phyloP scores from a whole-genome alignment of 345 rosid species.

The Syzygium grande region DNA sequence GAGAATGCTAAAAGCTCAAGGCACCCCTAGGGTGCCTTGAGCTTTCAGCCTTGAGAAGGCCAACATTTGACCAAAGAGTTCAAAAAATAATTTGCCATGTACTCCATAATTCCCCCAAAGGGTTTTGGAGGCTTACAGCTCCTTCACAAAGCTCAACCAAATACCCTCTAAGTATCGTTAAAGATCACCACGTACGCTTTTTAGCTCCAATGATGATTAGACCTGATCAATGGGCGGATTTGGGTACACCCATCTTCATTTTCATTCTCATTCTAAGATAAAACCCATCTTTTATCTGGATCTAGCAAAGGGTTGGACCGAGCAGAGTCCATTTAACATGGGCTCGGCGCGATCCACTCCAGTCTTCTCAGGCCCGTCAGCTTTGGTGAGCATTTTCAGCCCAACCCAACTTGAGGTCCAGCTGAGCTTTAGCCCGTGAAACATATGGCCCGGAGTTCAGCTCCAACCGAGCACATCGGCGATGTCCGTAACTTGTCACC shows the following conservation, averaged over 20 bases:
- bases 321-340: not conserved
- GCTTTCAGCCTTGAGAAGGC: too few relatives aligned
- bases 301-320: not conserved
- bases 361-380: not conserved
- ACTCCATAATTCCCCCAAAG: too few relatives aligned
- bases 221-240: not conserved
- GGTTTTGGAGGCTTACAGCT: too few relatives aligned
- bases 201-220: not conserved
- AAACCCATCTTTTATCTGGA: not conserved
- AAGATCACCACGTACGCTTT: not conserved
- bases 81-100: too few relatives aligned
- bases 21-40: too few relatives aligned
- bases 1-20: too few relatives aligned
- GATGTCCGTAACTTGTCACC: too few relatives aligned
- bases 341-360: not conserved
- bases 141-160: too few relatives aligned
- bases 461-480: not conserved
- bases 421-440: not conserved
- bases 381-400: not conserved
- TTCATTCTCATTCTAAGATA: not conserved
- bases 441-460: not conserved
- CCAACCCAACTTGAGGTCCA: not conserved
- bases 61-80: too few relatives aligned
- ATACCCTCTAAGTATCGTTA: accelerated
- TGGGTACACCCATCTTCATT: not conserved